These are phyloP conservation scores for Lichtheimia ramosa DNA, from an alignment of 371 early-diverging fungal genomes.

Conservation along the genomic window DNA sequence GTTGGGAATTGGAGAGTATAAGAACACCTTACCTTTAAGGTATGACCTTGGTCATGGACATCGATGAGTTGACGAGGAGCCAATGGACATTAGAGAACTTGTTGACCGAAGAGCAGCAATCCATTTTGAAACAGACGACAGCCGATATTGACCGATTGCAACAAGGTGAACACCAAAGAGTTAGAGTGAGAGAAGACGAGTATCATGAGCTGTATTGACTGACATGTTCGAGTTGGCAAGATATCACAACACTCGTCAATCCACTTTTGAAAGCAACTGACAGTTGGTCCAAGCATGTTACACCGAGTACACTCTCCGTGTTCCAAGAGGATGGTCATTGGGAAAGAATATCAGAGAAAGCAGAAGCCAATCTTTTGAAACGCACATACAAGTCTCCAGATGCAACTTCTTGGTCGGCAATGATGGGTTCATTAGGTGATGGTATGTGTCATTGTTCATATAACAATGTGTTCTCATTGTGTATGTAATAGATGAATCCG, in stretches of 20 bases:
- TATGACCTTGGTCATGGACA: too few relatives aligned
- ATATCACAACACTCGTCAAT: slow-evolving; percentile 33
- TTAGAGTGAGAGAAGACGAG: neutral
- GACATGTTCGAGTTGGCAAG: slow-evolving; percentile 12
- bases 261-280: slow-evolving; percentile 26
- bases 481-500: neutral
- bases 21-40: neutral
- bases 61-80: neutral
- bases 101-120: slow-evolving; percentile 48
- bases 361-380: neutral
- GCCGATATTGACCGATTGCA: slow-evolving; percentile 42
- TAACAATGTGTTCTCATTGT: neutral
- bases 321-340: slow-evolving; percentile 43
- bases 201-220: neutral
- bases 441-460: neutral
- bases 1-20: neutral
- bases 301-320: slow-evolving; percentile 39
- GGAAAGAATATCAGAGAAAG: slow-evolving; percentile 18
- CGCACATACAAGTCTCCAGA: slow-evolving; percentile 1
- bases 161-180: slow-evolving; percentile 22
- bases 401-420: too few relatives aligned
- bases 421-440: too few relatives aligned
- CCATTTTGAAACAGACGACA: slow-evolving; percentile 31
- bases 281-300: slow-evolving; percentile 43
- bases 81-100: slow-evolving; percentile 12